A percentile compares a stretch with the other conserved stretches of the same genome.
phyloP scores from a whole-genome alignment of 2,329 filamentous ascomycete species.

The Penicillium sp. region DNA sequence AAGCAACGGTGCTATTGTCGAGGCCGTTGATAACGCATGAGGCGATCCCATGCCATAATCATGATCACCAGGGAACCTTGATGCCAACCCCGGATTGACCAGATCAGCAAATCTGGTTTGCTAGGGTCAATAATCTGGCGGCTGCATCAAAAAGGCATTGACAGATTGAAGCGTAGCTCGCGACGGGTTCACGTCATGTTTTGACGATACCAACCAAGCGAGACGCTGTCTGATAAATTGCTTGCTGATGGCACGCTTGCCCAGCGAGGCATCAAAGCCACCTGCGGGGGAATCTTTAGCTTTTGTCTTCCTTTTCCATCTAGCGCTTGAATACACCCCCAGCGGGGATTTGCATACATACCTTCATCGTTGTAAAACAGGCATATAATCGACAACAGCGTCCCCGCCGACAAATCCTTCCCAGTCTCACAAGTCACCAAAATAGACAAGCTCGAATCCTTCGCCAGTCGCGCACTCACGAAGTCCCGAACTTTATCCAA shows the following conservation, averaged over 20 bases:
- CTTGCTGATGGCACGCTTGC: constrained; percentile 62
- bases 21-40: constrained; percentile 48
- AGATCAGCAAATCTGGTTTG: constrained; percentile 3
- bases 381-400: constrained; percentile 75
- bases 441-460: constrained; percentile 37
- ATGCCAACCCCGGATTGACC: constrained; percentile 8
- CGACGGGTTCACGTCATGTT: constrained; percentile 79
- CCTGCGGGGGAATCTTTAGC: constrained; percentile 26
- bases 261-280: constrained; percentile 30
- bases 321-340: constrained; percentile 18
- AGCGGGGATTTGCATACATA: constrained; percentile 24
- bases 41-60: constrained; percentile 4
- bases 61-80: constrained; percentile 6
- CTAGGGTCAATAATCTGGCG: constrained; percentile 34
- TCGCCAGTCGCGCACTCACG: constrained; percentile 40
- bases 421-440: constrained; percentile 74
- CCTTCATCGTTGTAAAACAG: constrained; percentile 69
- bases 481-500: constrained; percentile 65
- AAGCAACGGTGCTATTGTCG: constrained; percentile 49
- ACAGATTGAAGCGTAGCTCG: constrained; percentile 85
- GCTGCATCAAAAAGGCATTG: constrained; percentile 80
- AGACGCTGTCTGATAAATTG: constrained; percentile 73
- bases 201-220: constrained; percentile 77
- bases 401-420: constrained; percentile 77
- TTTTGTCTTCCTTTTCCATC: constrained; percentile 18